Base-by-base conservation (phyloP, 2,329 filamentous ascomycete species). In the Elsinoe australis region DNA sequence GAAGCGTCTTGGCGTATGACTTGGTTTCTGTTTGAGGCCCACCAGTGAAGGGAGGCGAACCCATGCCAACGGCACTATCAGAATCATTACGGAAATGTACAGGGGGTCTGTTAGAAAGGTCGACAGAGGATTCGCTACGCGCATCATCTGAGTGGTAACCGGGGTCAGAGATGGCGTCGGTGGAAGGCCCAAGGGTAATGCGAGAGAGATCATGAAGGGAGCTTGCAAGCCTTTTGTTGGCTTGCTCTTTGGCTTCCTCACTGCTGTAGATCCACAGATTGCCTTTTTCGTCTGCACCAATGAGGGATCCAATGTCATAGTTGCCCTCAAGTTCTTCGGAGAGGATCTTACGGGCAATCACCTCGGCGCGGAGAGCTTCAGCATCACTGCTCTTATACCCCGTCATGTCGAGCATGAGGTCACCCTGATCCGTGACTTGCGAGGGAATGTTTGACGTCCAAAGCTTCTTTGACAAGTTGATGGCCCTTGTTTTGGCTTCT, bases 191-290 rank as follows among this genome's bases (percentile, higher is more conserved):
- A 54, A 82, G 67, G 3, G 71, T 68, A 19, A 70, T 70, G 12
- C 45, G 45, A 19, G 45, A 48, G 51, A 80, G 62, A 1, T 70
- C 67, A 18, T 52, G 44, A 58, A 44, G 53, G 33, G 24, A 55
- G 46, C 21, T 51, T 38, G 58, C 53, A 2, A 74, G 71, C 57
- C 74, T 73, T 29, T 83, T 82, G 70, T 83, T 83, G 24, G 90
- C 90, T 5, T 85, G 84, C 58, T 92, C 84, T 61, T 95, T 96
- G 18, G 92, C 88, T 61, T 95, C 89, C 64, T 96, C 89, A 58
- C 89, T 96, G 67, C 88, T 92, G 69, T 98, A 98, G 56, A 98
- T 96, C 90, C 92, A 96, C n/a, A 98, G 74, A 59, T 98, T 98
- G 5, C 92, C 92, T 51, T 92, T 81, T 60, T 94, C 88, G 61